Percentiles rank a stretch among this genome's conserved stretches.
Evolutionary conservation across 2,329 filamentous ascomycete species (phyloP).

Genomic region (Pezicula carpinea): DNA sequence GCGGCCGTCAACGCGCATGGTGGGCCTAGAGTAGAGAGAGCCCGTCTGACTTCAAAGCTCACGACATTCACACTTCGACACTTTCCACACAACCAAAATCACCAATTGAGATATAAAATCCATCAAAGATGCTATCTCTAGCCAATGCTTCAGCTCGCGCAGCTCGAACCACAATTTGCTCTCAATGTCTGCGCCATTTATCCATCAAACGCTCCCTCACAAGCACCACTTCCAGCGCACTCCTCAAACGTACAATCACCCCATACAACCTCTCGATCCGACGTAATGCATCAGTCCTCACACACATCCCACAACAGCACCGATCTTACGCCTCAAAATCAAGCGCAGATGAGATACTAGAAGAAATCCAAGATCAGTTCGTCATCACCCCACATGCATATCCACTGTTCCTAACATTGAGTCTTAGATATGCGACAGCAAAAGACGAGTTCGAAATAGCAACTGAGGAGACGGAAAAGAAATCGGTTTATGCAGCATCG

Average conservation of each 20-base stretch:
- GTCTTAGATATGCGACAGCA: conserved; percentile 33
- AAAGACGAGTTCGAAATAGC: conserved; percentile 46
- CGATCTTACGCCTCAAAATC: conserved; percentile 11
- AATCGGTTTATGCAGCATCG: conserved; percentile 39
- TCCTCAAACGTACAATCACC: background rate
- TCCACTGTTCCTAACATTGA: background rate
- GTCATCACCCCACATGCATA: background rate
- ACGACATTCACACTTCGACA: too few relatives aligned
- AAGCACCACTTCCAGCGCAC: background rate
- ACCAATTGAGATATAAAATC: background rate
- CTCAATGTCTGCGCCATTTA: conserved; percentile 9
- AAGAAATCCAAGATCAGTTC: conserved; percentile 23
- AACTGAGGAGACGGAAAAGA: conserved; percentile 38
- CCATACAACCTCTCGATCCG: background rate
- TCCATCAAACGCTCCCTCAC: conserved; percentile 1
- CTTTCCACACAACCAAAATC: background rate
- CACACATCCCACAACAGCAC: background rate
- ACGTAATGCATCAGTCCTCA: background rate
- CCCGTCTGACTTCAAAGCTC: too few relatives aligned
- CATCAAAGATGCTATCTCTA: conserved; percentile 16
- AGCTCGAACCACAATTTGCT: conserved; percentile 4
- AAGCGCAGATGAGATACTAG: conserved; percentile 19
- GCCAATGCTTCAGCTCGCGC: conserved; percentile 9
- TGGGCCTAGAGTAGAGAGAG: too few relatives aligned
- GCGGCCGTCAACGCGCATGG: too few relatives aligned